Evolutionary conservation across 2,329 filamentous ascomycete species (phyloP).

Genomic region (Nigrospora oryzae): DNA sequence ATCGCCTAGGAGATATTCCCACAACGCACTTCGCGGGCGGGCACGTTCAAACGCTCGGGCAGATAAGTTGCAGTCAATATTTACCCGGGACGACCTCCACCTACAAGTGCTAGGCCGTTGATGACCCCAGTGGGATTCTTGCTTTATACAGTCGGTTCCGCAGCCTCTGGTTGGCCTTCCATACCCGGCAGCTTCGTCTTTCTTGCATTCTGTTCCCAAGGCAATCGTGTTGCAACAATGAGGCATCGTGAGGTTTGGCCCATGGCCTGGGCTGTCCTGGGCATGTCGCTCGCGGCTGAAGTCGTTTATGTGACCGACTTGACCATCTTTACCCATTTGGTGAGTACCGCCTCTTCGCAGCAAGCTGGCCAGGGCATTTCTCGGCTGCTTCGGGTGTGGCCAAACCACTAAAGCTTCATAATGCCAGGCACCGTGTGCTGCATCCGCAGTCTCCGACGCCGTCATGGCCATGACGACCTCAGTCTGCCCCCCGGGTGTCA

Average conservation of each 20-base stretch:
- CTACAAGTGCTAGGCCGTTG: no score
- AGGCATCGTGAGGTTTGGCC: neutral
- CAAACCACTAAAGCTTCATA: neutral
- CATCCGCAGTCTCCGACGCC: conserved; percentile 33
- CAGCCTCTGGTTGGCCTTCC: no score
- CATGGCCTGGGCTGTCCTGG: conserved; percentile 5
- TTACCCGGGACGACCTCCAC: no score
- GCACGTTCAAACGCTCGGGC: no score
- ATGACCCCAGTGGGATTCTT: no score
- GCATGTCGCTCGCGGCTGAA: conserved; percentile 8
- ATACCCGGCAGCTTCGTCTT: no score
- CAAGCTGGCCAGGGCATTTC: neutral
- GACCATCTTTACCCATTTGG: conserved; percentile 18
- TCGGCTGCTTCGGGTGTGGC: neutral
- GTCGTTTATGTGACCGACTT: conserved; percentile 22
- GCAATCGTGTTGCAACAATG: neutral
- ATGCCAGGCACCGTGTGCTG: conserved; percentile 39
- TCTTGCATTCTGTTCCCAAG: neutral
- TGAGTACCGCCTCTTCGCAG: conserved; percentile 7
- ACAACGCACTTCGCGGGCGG: no score
- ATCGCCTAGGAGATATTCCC: no score
- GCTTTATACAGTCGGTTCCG: no score
- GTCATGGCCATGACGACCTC: conserved; percentile 32
- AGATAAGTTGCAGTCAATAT: no score
- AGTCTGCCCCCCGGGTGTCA: conserved; percentile 32